These are phyloP conservation scores for Pulicaria dysenterica DNA, from an alignment of 129 eudicot genomes.

Conservation along the genomic window DNA sequence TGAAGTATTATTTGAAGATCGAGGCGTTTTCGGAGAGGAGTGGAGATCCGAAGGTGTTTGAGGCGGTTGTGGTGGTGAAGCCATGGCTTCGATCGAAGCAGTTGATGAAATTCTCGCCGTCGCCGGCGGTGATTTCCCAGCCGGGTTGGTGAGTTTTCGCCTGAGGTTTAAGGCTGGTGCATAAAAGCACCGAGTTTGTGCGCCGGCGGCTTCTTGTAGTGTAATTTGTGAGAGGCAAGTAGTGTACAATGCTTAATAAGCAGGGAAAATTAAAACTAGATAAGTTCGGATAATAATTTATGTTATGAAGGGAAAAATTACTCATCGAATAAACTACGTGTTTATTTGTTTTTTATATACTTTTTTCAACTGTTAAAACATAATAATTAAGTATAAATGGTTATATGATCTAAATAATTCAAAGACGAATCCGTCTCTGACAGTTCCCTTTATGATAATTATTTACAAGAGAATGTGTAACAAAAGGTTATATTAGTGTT, in stretches of 20 bases:
- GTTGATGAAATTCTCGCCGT: slow-evolving; percentile 49
- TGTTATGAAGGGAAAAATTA: too few relatives aligned
- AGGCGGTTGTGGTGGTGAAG: slow-evolving; percentile 66
- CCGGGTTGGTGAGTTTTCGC: slow-evolving; percentile 10
- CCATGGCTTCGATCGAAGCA: slow-evolving; percentile 53
- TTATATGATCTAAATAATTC: too few relatives aligned
- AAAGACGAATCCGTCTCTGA: too few relatives aligned
- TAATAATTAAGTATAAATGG: too few relatives aligned
- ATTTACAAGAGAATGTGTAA: too few relatives aligned
- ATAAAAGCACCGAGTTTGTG: neutral
- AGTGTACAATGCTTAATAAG: slow-evolving; percentile 8
- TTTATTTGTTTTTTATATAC: too few relatives aligned
- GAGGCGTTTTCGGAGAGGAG: slow-evolving; percentile 28
- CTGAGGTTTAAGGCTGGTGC: neutral
- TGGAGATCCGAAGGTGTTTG: slow-evolving; percentile 36
- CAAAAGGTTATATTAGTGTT: too few relatives aligned
- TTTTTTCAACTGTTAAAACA: too few relatives aligned
- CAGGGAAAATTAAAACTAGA: neutral
- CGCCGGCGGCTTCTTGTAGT: neutral
- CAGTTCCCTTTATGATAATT: too few relatives aligned
- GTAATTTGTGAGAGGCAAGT: slow-evolving; percentile 13
- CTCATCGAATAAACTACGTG: too few relatives aligned
- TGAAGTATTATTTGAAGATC: slow-evolving; percentile 60
- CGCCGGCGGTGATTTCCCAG: slow-evolving; percentile 12
- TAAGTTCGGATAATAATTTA: too few relatives aligned